Base-by-base conservation (phyloP, 768 basidiomycete genomes). In the Ramaria sp. region DNA sequence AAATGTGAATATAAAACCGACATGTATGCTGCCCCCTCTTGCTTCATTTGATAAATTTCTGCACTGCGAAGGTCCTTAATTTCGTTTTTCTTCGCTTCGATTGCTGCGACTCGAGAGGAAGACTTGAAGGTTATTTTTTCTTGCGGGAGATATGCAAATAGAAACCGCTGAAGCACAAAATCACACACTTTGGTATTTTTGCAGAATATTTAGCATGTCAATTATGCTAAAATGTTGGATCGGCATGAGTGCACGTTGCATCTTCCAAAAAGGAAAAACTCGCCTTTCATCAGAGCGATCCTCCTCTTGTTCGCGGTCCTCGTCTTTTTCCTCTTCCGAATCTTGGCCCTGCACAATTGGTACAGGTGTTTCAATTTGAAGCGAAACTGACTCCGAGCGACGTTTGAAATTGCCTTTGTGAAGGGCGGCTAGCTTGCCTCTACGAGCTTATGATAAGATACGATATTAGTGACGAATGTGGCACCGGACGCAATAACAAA, bases 121-220 rank as follows among this genome's bases (percentile, higher is more conserved):
- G 52, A 28, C 24, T 32, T 53, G 39, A 25, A 25, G 16, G n/a
- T n/a, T 47, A 47, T 44, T 47, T 44, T 45, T 28, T 44, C 53
- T 55, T 20, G n/a, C 3, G 28, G 39, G 16, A 22, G 8, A 41
- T 41, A 41, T 41, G 3, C n/a, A 22, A n/a, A 41, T 41, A 7
- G 39, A n/a, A n/a, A n/a, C n/a, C 16, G 13, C 10, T 8, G 20
- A 41, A 22, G 16, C 16, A 41, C 6, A 15, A 13, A 34, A 34
- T 5, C 16, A 34, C 27, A 24, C 43, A 53, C 52, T 44, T 44
- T 53, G 38, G 22, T 32, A 28, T 9, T 53, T 22, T 34, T 53
- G 20, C 37, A 53, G 24, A 44, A 53, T 30, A 44, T 25, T 44
- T 43, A 53, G 52, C 39, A 53, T 41, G 25, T 53, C 52, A 7